These are phyloP conservation scores for Apiotrichum akiyoshidainum DNA, from an alignment of 1,284 basidiomycete species.

Conservation along the genomic window DNA sequence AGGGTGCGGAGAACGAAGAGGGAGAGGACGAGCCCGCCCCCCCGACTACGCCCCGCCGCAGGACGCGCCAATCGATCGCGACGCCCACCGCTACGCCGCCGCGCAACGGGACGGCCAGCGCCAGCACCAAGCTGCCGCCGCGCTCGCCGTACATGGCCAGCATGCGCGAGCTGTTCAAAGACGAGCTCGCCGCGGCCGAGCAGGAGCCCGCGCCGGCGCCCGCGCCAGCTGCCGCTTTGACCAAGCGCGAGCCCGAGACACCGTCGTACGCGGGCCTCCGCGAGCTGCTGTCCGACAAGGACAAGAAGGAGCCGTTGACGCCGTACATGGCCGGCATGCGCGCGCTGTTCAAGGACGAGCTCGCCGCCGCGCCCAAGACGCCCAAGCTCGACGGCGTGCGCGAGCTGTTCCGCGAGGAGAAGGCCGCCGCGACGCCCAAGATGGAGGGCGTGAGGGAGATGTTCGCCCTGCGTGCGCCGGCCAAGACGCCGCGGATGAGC, in stretches of 20 bases:
- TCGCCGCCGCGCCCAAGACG: constrained; percentile 18
- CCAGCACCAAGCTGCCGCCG: not conserved
- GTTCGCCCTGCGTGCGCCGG: not conserved
- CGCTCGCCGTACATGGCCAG: not conserved
- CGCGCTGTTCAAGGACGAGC: constrained; percentile 17
- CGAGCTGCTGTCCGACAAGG: not conserved
- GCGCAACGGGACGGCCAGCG: too few relatives aligned
- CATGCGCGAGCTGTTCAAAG: constrained; percentile 3
- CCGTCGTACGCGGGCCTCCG: not conserved
- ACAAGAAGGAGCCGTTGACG: constrained; percentile 8
- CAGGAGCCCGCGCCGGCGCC: constrained; percentile 1
- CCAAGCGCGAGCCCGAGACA: too few relatives aligned
- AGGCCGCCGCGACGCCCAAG: not conserved
- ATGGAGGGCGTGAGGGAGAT: constrained; percentile 2
- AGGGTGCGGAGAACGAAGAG: not conserved
- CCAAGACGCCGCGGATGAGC: not conserved
- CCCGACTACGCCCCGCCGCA: not conserved
- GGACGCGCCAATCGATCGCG: not conserved
- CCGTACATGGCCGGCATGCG: constrained; percentile 14
- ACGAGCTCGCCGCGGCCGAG: constrained; percentile 16
- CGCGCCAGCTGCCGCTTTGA: too few relatives aligned
- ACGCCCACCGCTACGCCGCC: not conserved
- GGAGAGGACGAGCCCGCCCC: constrained; percentile 1
- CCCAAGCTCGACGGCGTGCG: constrained; percentile 30
- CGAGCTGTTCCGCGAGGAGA: constrained; percentile 7